Evolutionary conservation across 352 stramenopile species (phyloP).

Genomic region (Thalassiosira livingstoniorum): DNA sequence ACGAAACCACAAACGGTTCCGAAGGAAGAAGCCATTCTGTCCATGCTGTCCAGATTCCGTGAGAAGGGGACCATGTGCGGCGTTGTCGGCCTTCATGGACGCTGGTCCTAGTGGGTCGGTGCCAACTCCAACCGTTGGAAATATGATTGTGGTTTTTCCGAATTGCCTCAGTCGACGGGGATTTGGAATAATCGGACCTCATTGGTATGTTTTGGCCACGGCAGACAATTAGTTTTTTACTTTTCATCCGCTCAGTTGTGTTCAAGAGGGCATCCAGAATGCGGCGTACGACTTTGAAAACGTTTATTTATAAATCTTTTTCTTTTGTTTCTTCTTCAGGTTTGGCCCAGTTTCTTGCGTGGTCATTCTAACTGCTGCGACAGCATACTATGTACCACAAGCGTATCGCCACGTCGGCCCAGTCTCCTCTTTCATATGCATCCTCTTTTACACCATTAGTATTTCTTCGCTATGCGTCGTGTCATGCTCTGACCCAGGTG

Average conservation of each 20-base stretch:
- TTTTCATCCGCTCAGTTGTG: too few relatives aligned
- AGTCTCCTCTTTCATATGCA: slow-evolving; percentile 61
- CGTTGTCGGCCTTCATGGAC: background rate
- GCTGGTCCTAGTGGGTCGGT: background rate
- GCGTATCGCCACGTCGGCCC: slow-evolving; percentile 45
- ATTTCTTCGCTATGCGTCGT: slow-evolving; percentile 58
- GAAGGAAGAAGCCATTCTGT: slow-evolving; percentile 24
- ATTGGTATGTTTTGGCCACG: slow-evolving; percentile 53
- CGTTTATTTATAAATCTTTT: too few relatives aligned
- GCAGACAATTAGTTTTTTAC: too few relatives aligned
- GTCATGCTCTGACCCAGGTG: slow-evolving; percentile 73
- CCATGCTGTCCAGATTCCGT: slow-evolving; percentile 33
- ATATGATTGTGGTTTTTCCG: slow-evolving; percentile 75
- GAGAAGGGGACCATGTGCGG: slow-evolving; percentile 10
- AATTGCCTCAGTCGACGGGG: slow-evolving; percentile 57
- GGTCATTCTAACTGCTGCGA: slow-evolving; percentile 58
- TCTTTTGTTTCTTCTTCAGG: too few relatives aligned
- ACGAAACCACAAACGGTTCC: slow-evolving; percentile 7
- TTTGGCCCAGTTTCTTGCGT: slow-evolving; percentile 68
- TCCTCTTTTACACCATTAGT: slow-evolving; percentile 62
- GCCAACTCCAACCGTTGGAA: slow-evolving; percentile 54
- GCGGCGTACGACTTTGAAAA: too few relatives aligned
- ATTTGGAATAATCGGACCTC: slow-evolving; percentile 77
- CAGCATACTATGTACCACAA: slow-evolving; percentile 53
- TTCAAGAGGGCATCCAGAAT: too few relatives aligned